Evolutionary conservation across 768 basidiomycete genomes (phyloP).

Genomic region (Rhizopogon vesiculosus): DNA sequence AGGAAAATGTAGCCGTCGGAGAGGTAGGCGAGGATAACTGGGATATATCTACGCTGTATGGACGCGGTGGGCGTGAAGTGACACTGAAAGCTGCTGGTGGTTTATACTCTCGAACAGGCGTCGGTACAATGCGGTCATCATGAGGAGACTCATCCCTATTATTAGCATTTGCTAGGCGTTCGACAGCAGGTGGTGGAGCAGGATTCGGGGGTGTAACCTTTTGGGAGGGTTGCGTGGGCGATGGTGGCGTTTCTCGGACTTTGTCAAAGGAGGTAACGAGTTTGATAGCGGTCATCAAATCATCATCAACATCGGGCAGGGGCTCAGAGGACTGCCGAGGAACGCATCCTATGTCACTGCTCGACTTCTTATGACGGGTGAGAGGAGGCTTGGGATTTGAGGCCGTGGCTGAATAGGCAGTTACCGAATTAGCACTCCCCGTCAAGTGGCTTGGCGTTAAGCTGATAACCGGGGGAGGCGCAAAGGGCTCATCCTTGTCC

Average conservation of each 20-base stretch:
- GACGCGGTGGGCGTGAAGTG: slow-evolving; percentile 49
- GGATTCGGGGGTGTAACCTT: background rate
- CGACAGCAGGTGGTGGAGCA: background rate
- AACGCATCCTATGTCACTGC: slow-evolving; percentile 8
- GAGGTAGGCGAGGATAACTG: slow-evolving; percentile 4
- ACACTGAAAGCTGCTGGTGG: slow-evolving; percentile 59
- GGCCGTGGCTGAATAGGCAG: background rate
- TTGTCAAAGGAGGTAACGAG: slow-evolving; percentile 24
- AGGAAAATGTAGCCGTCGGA: background rate
- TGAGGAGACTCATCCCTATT: slow-evolving; percentile 1
- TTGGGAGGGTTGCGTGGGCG: slow-evolving; percentile 2
- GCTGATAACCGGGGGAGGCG: slow-evolving; percentile 21
- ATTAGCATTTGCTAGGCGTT: background rate
- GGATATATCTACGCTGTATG: slow-evolving; percentile 20
- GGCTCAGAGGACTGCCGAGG: slow-evolving; percentile 3
- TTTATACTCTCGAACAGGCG: slow-evolving; percentile 52
- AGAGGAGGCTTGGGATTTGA: background rate
- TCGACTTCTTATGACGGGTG: slow-evolving; percentile 13
- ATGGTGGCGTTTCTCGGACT: slow-evolving; percentile 8
- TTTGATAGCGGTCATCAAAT: slow-evolving; percentile 26
- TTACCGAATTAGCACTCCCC: slow-evolving; percentile 4
- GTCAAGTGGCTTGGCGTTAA: slow-evolving; percentile 14
- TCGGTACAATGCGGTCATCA: slow-evolving; percentile 36
- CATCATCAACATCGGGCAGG: slow-evolving; percentile 18
- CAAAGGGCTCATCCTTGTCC: slow-evolving; percentile 24